Evolutionary conservation across 768 basidiomycete species (phyloP), one percentile per base, ranked within the genome.

Genomic region (Lenzites betulinus): DNA sequence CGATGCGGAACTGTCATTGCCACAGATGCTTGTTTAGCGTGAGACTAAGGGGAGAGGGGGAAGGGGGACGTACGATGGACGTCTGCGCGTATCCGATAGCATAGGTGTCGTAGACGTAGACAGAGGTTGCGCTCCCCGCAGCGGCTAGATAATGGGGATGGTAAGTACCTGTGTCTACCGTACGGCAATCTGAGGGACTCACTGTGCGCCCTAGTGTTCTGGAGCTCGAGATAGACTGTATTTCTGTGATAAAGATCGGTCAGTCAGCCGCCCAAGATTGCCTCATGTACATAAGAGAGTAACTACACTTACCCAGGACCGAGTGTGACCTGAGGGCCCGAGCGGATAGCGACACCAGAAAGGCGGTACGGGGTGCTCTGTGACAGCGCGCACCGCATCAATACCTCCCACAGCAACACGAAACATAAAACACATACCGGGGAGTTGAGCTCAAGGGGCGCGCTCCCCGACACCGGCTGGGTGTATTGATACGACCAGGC

Each of bases 1-100:
- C 64, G 25, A 67, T 43, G 39, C 36, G 13, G 51, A 63, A 67
- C 66, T 67, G 44, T 26, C 7, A 23, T 1, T n/a, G 16, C n/a
- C n/a, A n/a, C n/a, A n/a, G n/a, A n/a, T n/a, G n/a, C n/a, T n/a
- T n/a, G n/a, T 25, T 44, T n/a, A 30, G n/a, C 42, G 26, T 9
- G 22, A 23, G 9, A 25, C 22, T 25, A 16, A 7, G n/a, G 16
- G 22, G 9, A 18, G 1, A 26, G 8, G 6, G 38, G 1, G 7
- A 7, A 20, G 4, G 22, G 26, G 41, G 3, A 59, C 65, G 5
- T 35, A 65, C 66, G 43, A 67, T 59, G 11, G 62, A 59, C 13
- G 66, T 65, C 58, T 67, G 61, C 33, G 59, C 62, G 26, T 65
- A 67, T 15, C 66, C 66, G 42, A 64, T 64, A 25, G 60, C 63